Evolutionary conservation across 208 protist species (phyloP).

Genomic region (Acanthamoeba sp.): DNA sequence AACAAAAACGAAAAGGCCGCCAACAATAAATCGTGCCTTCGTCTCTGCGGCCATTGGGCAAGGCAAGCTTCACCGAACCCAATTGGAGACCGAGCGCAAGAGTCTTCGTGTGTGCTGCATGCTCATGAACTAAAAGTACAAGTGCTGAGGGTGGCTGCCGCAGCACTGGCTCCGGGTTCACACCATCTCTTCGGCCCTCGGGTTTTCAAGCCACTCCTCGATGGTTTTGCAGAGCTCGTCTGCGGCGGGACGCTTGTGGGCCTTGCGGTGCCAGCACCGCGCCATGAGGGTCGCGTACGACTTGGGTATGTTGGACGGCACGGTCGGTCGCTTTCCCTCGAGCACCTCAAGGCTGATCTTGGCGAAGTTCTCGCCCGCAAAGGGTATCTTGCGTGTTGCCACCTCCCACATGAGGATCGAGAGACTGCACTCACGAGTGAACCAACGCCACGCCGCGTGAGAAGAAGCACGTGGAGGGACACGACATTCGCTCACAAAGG

Average conservation of each 20-base stretch:
- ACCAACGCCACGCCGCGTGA: neutral
- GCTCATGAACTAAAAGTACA: too few species aligned
- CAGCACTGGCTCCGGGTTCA: too few species aligned
- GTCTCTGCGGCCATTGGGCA: too few species aligned
- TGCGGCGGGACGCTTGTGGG: neutral
- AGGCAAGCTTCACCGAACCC: too few species aligned
- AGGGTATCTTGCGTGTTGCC: neutral
- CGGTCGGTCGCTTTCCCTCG: neutral
- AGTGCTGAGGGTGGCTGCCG: too few species aligned
- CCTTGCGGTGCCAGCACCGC: conserved; percentile 16
- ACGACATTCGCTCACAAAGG: too few species aligned
- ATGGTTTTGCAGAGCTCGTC: neutral
- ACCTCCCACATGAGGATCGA: neutral
- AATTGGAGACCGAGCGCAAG: too few species aligned
- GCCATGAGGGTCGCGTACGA: neutral
- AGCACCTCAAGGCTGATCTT: conserved; percentile 28
- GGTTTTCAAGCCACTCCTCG: conserved; percentile 5
- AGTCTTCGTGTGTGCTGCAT: too few species aligned
- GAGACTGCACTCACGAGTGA: neutral
- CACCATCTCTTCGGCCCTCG: neutral
- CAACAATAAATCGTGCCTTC: too few species aligned
- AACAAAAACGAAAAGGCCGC: too few species aligned
- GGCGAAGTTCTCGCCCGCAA: conserved; percentile 4
- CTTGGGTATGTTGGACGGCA: neutral
- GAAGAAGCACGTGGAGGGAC: too few species aligned